Base-by-base conservation (phyloP, 306 rosid species). In the Sicyos edulis region DNA sequence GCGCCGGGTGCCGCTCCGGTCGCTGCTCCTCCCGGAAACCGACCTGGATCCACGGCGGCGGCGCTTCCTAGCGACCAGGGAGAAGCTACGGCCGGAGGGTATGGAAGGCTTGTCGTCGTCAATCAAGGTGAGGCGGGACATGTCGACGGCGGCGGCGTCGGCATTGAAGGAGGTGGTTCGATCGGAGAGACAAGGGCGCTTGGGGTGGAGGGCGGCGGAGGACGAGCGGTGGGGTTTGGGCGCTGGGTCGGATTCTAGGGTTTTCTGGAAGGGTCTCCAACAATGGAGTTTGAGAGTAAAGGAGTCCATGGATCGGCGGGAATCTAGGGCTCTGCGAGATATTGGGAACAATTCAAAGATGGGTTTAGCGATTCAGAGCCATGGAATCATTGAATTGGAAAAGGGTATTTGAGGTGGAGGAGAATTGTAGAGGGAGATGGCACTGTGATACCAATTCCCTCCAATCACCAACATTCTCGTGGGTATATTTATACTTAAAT, bases 21-120 rank as follows among this genome's bases (percentile, higher is more conserved):
- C 97, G 77, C 96, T 95, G 79, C 99, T 91, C 81, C 99, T 91
- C 7, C 99, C 97, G 19, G 99, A 95, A 0, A 95, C 92, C 6
- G 99, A 95, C 83, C 99, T 82, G 21, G 97, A 95, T 3, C 97
- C 97, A 0, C 87, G 89, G 4, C 97, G 96, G 3, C 99, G 82
- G 53, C 97, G 76, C 83, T 95, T 95, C 56, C 88, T 82, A 0
- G 95, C 96, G 10, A 91, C 59, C 59, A 95, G 77, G 16, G 86
- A 80, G 76, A 78, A 82, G 73, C 80, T 85, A 0, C 84, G 82
- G 12, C 80, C 7, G 14, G 60, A 47, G 5, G 75, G 52, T 53
- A 69, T 56, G 3, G 78, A 63, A 22, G 75, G 45, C 80, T 80
- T 69, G 45, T 88, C 87, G 68, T 89, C 97, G 71, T 95, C 97